Conservation (phyloP, 1,284 basidiomycete genomes). For the Athelia psychrophila region DNA sequence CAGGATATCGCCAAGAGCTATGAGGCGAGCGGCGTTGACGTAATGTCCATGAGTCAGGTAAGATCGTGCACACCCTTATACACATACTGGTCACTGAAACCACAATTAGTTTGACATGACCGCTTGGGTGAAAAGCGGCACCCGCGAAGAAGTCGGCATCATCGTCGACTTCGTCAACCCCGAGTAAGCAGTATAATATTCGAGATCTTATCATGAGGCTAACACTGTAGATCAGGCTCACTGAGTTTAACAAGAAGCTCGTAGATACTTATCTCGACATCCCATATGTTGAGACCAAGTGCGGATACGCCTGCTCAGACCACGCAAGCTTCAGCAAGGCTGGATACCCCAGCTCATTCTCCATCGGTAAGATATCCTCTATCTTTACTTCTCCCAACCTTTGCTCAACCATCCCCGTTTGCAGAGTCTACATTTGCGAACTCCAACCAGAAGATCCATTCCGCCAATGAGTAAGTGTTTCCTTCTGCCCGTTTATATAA, state of each 20-base stretch:
- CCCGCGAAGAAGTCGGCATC: conserved; percentile 85
- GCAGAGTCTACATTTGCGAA: conserved; percentile 72
- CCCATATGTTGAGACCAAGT: conserved; percentile 78
- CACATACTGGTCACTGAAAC: conserved; percentile 1
- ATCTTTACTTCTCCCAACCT: conserved; percentile 10
- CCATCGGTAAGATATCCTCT: conserved; percentile 59
- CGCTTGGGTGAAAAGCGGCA: conserved; percentile 93
- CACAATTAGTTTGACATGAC: conserved; percentile 84
- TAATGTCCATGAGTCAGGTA: conserved; percentile 90
- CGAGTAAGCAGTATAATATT: conserved; percentile 33
- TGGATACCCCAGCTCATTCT: conserved; percentile 82
- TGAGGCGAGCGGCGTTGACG: conserved; percentile 56
- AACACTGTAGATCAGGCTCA: conserved; percentile 49
- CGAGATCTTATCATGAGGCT: conserved; percentile 7
- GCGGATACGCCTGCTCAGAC: conserved; percentile 95
- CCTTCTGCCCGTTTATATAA: conserved; percentile 11
- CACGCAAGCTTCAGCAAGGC: conserved; percentile 87
- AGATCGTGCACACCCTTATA: conserved; percentile 13
- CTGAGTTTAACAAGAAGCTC: conserved; percentile 75
- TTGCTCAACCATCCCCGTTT: conserved; percentile 11
- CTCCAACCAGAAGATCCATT: conserved; percentile 83
- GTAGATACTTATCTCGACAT: conserved; percentile 79
- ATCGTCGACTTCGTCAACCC: conserved; percentile 87
- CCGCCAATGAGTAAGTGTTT: conserved; percentile 65
- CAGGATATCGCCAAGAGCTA: conserved; percentile 89